Percentiles rank a stretch among this genome's conserved stretches.
These are phyloP conservation scores for Zygotorulaspora mrakii DNA, from an alignment of 1,139 yeast genomes.

Conservation along the genomic window DNA sequence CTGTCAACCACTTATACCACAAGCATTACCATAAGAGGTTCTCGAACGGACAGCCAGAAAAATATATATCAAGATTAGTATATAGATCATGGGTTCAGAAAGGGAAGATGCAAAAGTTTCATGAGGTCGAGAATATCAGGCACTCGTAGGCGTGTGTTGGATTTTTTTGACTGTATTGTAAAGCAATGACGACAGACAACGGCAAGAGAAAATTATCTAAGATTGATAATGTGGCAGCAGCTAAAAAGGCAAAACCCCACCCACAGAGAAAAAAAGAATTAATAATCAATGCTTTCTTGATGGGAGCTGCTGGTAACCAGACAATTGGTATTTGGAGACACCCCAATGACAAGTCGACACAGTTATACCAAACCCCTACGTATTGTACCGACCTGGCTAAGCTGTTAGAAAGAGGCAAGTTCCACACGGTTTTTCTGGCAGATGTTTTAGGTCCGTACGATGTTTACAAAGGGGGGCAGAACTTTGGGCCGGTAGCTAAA, in stretches of 20 bases:
- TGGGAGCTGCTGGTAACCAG: slow-evolving; percentile 23
- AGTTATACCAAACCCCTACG: slow-evolving; percentile 40
- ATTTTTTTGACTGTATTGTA: neutral
- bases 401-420: slow-evolving; percentile 45
- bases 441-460: slow-evolving; percentile 48
- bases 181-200: slow-evolving; percentile 7
- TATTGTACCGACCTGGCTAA: slow-evolving; percentile 48
- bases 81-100: too few relatives aligned
- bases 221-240: neutral
- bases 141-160: neutral
- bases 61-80: too few relatives aligned
- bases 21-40: too few relatives aligned
- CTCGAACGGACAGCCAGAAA: too few relatives aligned
- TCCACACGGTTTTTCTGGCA: slow-evolving; percentile 46
- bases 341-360: slow-evolving; percentile 41
- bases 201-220: slow-evolving; percentile 6
- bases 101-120: neutral
- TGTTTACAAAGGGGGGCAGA: slow-evolving; percentile 44
- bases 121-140: neutral
- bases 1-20: too few relatives aligned
- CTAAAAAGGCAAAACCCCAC: slow-evolving; percentile 7
- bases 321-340: slow-evolving; percentile 41
- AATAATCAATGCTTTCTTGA: slow-evolving; percentile 21
- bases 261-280: slow-evolving; percentile 15
- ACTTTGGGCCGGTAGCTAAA: slow-evolving; percentile 41